Conservation (phyloP, 129 eudicot genomes). For the Cynara cardunculus region DNA sequence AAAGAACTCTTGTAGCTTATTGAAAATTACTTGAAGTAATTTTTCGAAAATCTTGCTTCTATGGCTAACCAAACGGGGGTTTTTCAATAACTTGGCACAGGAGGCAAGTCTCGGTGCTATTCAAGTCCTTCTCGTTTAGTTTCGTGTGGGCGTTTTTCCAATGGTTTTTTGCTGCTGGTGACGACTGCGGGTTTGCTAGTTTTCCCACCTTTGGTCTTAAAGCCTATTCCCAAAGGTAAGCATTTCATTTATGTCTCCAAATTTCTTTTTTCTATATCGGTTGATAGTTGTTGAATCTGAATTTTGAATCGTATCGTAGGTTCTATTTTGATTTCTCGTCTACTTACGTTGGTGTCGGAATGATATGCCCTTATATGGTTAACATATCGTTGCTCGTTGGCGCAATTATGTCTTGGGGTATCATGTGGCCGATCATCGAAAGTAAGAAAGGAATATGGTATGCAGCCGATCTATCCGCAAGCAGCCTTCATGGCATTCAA, state of each 20-base stretch:
- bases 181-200: conserved; percentile 41
- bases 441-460: conserved; percentile 58
- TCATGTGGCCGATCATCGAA: conserved; percentile 61
- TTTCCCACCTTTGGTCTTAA: conserved; percentile 57
- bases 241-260: neutral
- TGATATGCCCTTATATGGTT: conserved; percentile 62
- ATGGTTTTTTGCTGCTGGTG: conserved; percentile 56
- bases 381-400: conserved; percentile 55
- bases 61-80: too few relatives aligned
- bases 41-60: neutral
- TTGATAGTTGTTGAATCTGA: neutral
- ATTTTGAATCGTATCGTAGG: conserved; percentile 13
- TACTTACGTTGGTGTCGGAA: conserved; percentile 63
- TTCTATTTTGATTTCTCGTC: conserved; percentile 64
- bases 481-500: conserved; percentile 57
- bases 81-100: conserved; percentile 15
- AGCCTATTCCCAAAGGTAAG: conserved; percentile 42
- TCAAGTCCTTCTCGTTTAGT: conserved; percentile 48
- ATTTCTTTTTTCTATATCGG: neutral
- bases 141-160: conserved; percentile 60
- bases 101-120: conserved; percentile 38
- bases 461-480: conserved; percentile 28
- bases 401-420: conserved; percentile 62
- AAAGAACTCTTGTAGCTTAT: neutral
- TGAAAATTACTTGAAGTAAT: neutral